Evolutionary conservation across 371 early-diverging fungal genomes (phyloP), one percentile per base, ranked within the genome.

Genomic region (Actinomortierella ambigua): DNA sequence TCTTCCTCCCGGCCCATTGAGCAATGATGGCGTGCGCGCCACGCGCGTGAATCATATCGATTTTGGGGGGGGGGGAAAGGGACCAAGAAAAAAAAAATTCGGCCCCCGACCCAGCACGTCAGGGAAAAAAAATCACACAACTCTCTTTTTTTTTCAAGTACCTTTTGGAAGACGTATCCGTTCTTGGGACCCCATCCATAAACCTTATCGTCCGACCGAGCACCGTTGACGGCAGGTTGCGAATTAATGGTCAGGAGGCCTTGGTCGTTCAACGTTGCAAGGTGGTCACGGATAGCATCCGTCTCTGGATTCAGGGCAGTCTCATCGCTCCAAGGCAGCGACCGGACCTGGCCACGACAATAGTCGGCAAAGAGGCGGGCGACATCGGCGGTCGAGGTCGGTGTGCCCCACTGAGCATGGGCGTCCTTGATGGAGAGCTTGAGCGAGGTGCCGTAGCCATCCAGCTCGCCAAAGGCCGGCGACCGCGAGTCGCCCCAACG

Each of bases 131-230:
- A 6, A 15, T 24, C 20, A 43, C 28, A 11, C 20, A 1, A 26
- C 41, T 17, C n/a, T 0, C 22, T 3, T n/a, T 22, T 1, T 5
- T 44, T 40, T 13, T 28, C 14, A 28, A 11, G 18, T 75, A 84
- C 85, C 85, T 98, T 98, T 77, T 98, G 96, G 83, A 93, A 98
- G 2, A 96, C 95, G 65, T 93, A 97, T 22, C 98, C 98, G 69
- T 95, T 91, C 78, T 92, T 90, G 50, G 98, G 98, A 18, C 98
- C 98, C 98, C 98, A 98, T 24, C 98, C 98, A 77, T 88, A 90
- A 17, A 86, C 69, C 43, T 85, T 81, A 76, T 97, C 89, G 46
- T 85, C 80, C 46, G 94, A 94, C 50, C 85, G 84, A 18, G 78
- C 93, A 55, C 97, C 97, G 75, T 98, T 95, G 57, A 96, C 95